Conservation (phyloP, 2,329 filamentous ascomycete genomes). For the Neurospora sp. region DNA sequence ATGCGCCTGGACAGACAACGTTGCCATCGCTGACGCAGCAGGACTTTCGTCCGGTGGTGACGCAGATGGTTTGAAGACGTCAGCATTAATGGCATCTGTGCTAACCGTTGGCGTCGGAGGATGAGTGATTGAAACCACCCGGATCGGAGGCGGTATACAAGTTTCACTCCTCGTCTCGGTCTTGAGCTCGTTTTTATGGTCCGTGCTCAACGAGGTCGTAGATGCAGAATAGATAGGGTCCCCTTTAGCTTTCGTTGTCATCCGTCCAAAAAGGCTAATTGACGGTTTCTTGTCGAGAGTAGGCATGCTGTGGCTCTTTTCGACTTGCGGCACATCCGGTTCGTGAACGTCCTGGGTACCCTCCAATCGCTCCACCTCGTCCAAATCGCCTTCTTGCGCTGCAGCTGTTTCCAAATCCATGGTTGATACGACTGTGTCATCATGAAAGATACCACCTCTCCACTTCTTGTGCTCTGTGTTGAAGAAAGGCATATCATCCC, state of each 20-base stretch:
- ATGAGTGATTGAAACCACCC: slow-evolving; percentile 53
- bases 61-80: slow-evolving; percentile 48
- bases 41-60: slow-evolving; percentile 47
- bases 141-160: slow-evolving; percentile 41
- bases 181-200: slow-evolving; percentile 31
- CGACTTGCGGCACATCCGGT: slow-evolving; percentile 35
- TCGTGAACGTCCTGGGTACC: slow-evolving; percentile 28
- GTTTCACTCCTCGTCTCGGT: slow-evolving; percentile 21
- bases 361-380: slow-evolving; percentile 36
- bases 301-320: slow-evolving; percentile 47
- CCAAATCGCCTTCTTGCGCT: slow-evolving; percentile 36
- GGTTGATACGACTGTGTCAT: slow-evolving; percentile 34
- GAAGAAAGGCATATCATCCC: slow-evolving; percentile 92
- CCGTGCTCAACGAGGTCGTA: slow-evolving; percentile 38
- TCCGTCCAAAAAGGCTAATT: slow-evolving; percentile 39
- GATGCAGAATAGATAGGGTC: slow-evolving; percentile 18
- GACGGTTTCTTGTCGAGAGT: slow-evolving; percentile 8
- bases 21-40: slow-evolving; percentile 57
- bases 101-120: slow-evolving; percentile 57
- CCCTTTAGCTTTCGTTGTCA: slow-evolving; percentile 26
- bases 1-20: slow-evolving; percentile 53
- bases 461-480: slow-evolving; percentile 68
- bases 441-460: slow-evolving; percentile 74
- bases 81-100: slow-evolving; percentile 56
- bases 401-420: slow-evolving; percentile 27